Evolutionary conservation across 2,329 filamentous ascomycete species (phyloP).

Genomic region (Stagonosporopsis cucurbitacearum): DNA sequence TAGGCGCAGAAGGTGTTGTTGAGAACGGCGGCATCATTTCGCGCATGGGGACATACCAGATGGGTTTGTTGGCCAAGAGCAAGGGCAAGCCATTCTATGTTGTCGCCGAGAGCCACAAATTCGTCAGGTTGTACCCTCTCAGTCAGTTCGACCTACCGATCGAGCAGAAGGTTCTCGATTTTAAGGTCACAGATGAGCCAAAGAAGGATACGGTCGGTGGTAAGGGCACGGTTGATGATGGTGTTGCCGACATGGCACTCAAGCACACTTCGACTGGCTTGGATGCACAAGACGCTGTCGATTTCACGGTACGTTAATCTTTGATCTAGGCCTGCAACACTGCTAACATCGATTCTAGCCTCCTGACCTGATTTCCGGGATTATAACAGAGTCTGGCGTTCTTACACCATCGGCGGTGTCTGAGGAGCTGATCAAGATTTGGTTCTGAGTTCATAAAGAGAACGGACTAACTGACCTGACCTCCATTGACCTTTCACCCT

Average conservation of each 20-base stretch:
- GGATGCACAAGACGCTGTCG: constrained; percentile 62
- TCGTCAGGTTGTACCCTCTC: constrained; percentile 84
- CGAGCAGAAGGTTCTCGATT: constrained; percentile 78
- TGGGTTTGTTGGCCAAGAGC: constrained; percentile 78
- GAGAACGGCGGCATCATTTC: constrained; percentile 94
- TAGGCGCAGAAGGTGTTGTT: constrained; percentile 81
- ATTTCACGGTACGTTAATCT: constrained; percentile 67
- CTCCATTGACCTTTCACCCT: constrained; percentile 11
- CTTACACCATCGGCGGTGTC: constrained; percentile 73
- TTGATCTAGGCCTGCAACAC: background rate
- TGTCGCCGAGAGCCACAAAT: constrained; percentile 95
- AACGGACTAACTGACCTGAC: constrained; percentile 18
- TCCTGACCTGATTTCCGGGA: constrained; percentile 71
- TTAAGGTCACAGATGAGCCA: constrained; percentile 61
- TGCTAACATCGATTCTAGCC: constrained; percentile 55
- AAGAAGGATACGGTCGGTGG: constrained; percentile 14
- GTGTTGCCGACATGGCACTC: constrained; percentile 39
- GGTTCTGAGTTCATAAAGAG: constrained; percentile 47
- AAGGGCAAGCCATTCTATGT: constrained; percentile 84
- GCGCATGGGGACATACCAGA: constrained; percentile 83
- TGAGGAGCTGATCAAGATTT: constrained; percentile 72
- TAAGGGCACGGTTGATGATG: constrained; percentile 56
- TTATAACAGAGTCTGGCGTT: constrained; percentile 78
- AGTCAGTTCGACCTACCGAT: constrained; percentile 83
- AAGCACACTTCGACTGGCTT: constrained; percentile 32